Evolutionary conservation across 2,329 filamentous ascomycete genomes (phyloP), one percentile per base, ranked within the genome.

Genomic region (Scolecobasidium constrictum): DNA sequence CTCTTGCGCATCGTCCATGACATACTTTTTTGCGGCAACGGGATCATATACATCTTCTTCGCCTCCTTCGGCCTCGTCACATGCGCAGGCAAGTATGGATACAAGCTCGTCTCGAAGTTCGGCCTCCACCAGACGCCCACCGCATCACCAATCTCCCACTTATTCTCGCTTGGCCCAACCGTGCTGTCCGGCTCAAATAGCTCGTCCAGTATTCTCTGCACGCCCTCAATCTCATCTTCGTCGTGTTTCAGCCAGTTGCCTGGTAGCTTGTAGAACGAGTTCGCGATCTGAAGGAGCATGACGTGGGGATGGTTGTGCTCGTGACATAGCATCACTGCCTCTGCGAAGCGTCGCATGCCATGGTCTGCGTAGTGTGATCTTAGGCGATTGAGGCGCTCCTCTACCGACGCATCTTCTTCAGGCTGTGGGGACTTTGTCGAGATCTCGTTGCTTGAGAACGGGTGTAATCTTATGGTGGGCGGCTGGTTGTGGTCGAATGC

Each of bases 21-120:
- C 69, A 47, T 73, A 94, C 87, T 96, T 53, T 82, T 87, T 62
- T 87, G 79, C 0, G 92, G 92, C 20, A 98, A 71, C 61, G 94
- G 86, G 51, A 98, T 94, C 48, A 96, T 87, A 65, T 96, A 98
- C 34, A 96, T 73, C 73, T 98, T 98, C 72, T 98, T 98, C 70
- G 90, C 94, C 69, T 98, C 92, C 70, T 98, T 98, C 5, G 92
- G 92, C 41, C 92, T 74, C 15, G 90, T 95, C 48, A 95, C 86
- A 66, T 98, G 92, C 15, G 88, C 86, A 5, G 92, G 92, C 45
- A 96, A 82, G 64, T 95, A 98, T 1, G 92, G 92, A 61, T 98
- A 98, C 87, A 98, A 95, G 72, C 96, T 96, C 2, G 92, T 96
- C 71, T 98, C 92, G 60, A 96, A 95, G 69, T 96, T 98, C 42